Percentiles rank a stretch among this genome's conserved stretches.
These are phyloP conservation scores for Phytopythium cucurbitacearum DNA, from an alignment of 352 stramenopile genomes.

Conservation along the genomic window DNA sequence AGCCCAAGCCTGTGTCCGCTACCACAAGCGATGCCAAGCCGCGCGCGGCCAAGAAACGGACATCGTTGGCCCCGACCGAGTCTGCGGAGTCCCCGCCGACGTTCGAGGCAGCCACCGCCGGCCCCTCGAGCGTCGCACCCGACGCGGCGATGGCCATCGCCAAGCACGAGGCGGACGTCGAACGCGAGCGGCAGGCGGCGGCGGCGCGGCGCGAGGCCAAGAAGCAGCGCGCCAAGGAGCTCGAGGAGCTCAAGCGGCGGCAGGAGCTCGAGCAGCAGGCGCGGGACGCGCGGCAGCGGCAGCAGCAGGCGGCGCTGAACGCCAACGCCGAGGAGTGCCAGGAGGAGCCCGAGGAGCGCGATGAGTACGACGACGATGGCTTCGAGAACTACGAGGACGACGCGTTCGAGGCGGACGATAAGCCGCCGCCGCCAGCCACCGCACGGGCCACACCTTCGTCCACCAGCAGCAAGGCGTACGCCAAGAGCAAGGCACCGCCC, in stretches of 20 bases:
- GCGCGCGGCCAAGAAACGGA: constrained; percentile 45
- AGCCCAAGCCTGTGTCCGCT: constrained; percentile 28
- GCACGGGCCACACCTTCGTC: constrained; percentile 10
- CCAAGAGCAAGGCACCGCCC: constrained; percentile 11
- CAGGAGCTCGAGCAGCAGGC: constrained; percentile 40
- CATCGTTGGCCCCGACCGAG: constrained; percentile 8
- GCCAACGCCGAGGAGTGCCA: constrained; percentile 71
- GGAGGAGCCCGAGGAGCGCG: constrained; percentile 35
- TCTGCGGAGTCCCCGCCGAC: constrained; percentile 6
- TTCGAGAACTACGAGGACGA: constrained; percentile 70
- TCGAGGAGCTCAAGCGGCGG: constrained; percentile 41
- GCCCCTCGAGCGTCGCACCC: constrained; percentile 6
- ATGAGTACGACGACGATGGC: constrained; percentile 62
- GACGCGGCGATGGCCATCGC: constrained; percentile 10
- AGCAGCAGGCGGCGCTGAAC: constrained; percentile 52
- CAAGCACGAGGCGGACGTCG: constrained; percentile 33
- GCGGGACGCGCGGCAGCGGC: constrained; percentile 41
- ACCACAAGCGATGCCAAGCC: constrained; percentile 15
- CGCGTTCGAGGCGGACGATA: constrained; percentile 35
- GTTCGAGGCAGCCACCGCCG: constrained; percentile 9
- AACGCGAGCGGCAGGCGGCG: constrained; percentile 27
- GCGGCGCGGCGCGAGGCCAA: constrained; percentile 41
- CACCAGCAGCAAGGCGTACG: constrained; percentile 9
- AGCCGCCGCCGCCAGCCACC: constrained; percentile 18
- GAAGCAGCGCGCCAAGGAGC: constrained; percentile 40